phyloP scores from a whole-genome alignment of 805 yeast genomes.

The Pichia heedii region DNA sequence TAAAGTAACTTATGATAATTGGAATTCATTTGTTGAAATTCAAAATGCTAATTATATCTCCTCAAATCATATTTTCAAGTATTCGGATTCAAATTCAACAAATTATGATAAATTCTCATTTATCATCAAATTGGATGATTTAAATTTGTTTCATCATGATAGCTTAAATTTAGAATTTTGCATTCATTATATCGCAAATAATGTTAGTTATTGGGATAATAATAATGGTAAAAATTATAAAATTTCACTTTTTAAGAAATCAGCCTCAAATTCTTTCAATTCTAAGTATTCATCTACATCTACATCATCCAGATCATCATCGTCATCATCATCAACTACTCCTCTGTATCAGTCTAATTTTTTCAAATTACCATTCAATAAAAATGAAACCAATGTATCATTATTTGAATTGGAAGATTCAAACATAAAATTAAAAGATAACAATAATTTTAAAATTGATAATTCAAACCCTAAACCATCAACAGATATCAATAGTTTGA shows the following conservation, averaged over 20 bases:
- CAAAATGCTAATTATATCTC: slow-evolving; percentile 29
- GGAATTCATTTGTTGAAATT: slow-evolving; percentile 29
- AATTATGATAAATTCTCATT: slow-evolving; percentile 39
- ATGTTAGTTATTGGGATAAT: slow-evolving; percentile 32
- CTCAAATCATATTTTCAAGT: slow-evolving; percentile 32
- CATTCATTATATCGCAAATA: slow-evolving; percentile 29
- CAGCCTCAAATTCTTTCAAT: not conserved
- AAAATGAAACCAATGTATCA: not conserved
- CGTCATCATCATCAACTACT: not conserved
- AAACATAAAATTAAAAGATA: slow-evolving; percentile 22
- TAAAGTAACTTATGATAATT: slow-evolving; percentile 42
- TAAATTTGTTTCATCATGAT: slow-evolving; percentile 16
- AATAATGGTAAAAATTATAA: slow-evolving; percentile 30
- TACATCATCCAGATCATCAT: not conserved
- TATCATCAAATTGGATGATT: slow-evolving; percentile 33
- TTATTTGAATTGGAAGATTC: slow-evolving; percentile 22
- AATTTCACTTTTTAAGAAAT: slow-evolving; percentile 26
- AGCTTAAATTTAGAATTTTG: slow-evolving; percentile 31
- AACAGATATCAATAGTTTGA: slow-evolving; percentile 13
- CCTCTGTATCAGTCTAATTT: no score
- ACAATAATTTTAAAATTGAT: slow-evolving; percentile 22
- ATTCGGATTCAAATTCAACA: slow-evolving; percentile 22
- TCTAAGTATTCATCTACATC: not conserved
- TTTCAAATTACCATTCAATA: not conserved
- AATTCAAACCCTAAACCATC: slow-evolving; percentile 14